Base-by-base conservation (phyloP, 192 early-diverging fungal species). In the Coemansia reversa region DNA sequence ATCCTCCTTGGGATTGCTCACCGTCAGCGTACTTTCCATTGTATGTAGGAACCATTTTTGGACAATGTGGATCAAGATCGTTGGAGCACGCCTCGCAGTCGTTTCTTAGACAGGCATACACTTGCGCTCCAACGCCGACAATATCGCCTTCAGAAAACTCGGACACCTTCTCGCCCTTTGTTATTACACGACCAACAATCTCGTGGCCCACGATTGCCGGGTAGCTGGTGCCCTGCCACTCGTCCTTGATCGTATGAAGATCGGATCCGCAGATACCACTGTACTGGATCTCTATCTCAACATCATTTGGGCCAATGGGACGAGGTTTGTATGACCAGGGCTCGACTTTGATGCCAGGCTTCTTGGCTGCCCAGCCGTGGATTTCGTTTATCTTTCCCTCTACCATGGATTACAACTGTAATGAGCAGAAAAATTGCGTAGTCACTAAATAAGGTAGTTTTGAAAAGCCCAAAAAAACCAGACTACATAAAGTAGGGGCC, bases 201-300 rank as follows among this genome's bases (percentile, higher is more conserved):
- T 92, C 91, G 56, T 92, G 89, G 11, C 89, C 87, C 32, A 84
- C 84, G 32, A 91, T 83, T 8, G 75, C 66, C 25, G 80, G 76
- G 51, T 77, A 73, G 22, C 19, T 30, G 19, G 82, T 67, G 22
- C 65, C 60, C 8, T 80, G 65, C 87, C 90, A 88, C 60, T 84
- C 90, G 7, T 79, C 70, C 60, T 83, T 84, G 51, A 86, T 58
- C 39, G 82, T 87, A 77, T 94, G 91, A 42, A 92, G 64, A 67
- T 94, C 93, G 5, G 88, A 85, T 51, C 86, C 87, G 66, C 92
- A 93, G 56, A 92, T 86, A 42, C 91, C 90, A 63, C 89, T 88
- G 73, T 88, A 85, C 18, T 83, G 74, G 60, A 93, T 87, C 73
- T 91, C 75, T 55, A 94, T 90, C 68, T 89, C 86, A 33, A 92